phyloP scores from a whole-genome alignment of 352 stramenopile genomes.

The Phytopythium montanum region DNA sequence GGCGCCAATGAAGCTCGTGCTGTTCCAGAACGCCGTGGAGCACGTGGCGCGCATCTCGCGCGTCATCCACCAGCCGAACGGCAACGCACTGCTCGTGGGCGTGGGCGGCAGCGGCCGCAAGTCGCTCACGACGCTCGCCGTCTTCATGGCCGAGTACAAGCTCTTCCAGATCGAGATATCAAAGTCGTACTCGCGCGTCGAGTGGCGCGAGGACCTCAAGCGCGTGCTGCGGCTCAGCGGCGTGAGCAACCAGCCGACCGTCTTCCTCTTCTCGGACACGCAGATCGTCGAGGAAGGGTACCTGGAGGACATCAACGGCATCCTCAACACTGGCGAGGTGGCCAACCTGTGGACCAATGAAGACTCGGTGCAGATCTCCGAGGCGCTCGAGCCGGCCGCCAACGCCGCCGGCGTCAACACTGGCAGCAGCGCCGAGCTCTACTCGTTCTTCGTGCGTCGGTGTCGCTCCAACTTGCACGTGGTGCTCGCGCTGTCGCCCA shows the following conservation, averaged over 20 bases:
- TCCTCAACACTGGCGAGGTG: constrained; percentile 93
- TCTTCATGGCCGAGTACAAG: constrained; percentile 94
- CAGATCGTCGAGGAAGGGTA: constrained; percentile 93
- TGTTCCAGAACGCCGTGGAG: constrained; percentile 95
- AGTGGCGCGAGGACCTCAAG: constrained; percentile 94
- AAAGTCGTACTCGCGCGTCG: constrained; percentile 90
- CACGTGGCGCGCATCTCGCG: constrained; percentile 92
- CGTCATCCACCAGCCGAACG: constrained; percentile 91
- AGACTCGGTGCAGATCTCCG: constrained; percentile 82
- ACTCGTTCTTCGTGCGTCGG: constrained; percentile 90
- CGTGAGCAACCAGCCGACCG: constrained; percentile 82
- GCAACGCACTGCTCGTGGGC: constrained; percentile 92
- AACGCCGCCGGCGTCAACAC: constrained; percentile 64
- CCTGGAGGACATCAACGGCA: constrained; percentile 92
- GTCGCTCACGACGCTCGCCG: constrained; percentile 89
- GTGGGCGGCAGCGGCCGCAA: constrained; percentile 92
- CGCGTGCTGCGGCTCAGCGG: constrained; percentile 77
- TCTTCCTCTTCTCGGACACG: constrained; percentile 93
- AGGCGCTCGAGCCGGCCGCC: constrained; percentile 63
- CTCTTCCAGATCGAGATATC: constrained; percentile 96
- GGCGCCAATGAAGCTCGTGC: constrained; percentile 92
- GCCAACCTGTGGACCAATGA: constrained; percentile 91
- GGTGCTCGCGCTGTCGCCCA: constrained; percentile 91
- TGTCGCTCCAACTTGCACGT: constrained; percentile 93
- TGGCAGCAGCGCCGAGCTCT: constrained; percentile 69